phyloP scores from a whole-genome alignment of 331 rosid species.

The Quercus tomentella region DNA sequence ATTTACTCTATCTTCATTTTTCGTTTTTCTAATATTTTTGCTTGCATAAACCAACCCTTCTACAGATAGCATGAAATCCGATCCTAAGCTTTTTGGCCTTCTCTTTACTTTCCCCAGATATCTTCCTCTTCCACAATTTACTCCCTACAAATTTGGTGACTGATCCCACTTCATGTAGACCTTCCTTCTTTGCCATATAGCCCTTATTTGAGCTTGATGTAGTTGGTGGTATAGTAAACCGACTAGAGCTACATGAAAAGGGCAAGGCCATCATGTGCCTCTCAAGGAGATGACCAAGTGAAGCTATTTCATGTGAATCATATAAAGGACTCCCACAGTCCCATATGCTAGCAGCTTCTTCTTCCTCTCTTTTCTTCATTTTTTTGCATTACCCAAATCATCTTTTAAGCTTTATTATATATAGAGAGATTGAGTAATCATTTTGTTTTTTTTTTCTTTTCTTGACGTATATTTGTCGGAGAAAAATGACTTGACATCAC shows the following conservation, averaged over 20 bases:
- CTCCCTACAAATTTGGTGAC: neutral
- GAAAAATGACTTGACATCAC: neutral
- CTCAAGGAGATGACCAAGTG: slow-evolving; percentile 14
- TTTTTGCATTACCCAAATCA: neutral
- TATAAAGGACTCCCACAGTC: slow-evolving; percentile 29
- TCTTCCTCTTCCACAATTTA: neutral
- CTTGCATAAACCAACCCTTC: neutral
- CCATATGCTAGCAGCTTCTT: slow-evolving; percentile 5
- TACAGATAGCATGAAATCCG: neutral
- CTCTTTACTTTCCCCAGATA: neutral
- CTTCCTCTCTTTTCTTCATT: slow-evolving; percentile 13
- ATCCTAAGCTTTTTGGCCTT: slow-evolving; percentile 1
- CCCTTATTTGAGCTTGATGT: neutral
- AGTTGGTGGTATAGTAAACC: neutral
- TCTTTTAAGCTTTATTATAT: neutral
- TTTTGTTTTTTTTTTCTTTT: neutral
- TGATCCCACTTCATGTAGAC: neutral
- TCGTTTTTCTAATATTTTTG: neutral
- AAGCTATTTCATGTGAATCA: slow-evolving; percentile 25
- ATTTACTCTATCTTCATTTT: neutral
- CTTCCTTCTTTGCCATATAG: neutral
- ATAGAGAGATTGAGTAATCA: neutral
- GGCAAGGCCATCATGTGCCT: slow-evolving; percentile 7
- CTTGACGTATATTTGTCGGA: neutral
- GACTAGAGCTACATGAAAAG: neutral